Conservation (phyloP, 2,329 filamentous ascomycete species). For the Rhynchosporium secalis region DNA sequence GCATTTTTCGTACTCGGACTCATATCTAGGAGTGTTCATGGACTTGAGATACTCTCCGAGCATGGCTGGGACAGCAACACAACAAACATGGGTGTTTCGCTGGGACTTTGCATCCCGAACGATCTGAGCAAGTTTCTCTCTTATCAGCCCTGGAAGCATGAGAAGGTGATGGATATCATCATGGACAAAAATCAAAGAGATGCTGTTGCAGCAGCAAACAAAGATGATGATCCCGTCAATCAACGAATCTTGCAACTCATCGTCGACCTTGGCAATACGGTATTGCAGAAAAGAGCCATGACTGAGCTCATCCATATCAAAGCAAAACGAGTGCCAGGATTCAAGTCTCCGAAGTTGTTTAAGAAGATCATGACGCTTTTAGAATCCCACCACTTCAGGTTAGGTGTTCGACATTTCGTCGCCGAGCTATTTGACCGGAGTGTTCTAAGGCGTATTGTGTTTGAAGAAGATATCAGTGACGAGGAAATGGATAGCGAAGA, state of each 20-base stretch:
- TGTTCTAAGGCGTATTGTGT: constrained; percentile 80
- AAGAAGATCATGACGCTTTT: constrained; percentile 81
- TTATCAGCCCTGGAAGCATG: constrained; percentile 57
- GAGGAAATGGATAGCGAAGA: constrained; percentile 45
- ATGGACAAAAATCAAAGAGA: constrained; percentile 48
- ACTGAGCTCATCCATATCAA: constrained; percentile 80
- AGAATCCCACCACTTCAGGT: constrained; percentile 84
- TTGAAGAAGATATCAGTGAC: constrained; percentile 57
- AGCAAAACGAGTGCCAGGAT: constrained; percentile 70
- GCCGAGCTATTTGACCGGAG: constrained; percentile 93
- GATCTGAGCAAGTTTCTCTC: constrained; percentile 78
- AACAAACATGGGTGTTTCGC: constrained; percentile 75
- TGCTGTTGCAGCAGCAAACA: constrained; percentile 47
- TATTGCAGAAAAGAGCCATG: constrained; percentile 84
- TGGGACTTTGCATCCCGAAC: constrained; percentile 84
- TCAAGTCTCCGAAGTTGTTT: constrained; percentile 77
- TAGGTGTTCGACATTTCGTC: constrained; percentile 84
- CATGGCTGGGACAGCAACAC: constrained; percentile 92
- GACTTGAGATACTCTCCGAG: constrained; percentile 85
- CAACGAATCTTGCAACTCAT: constrained; percentile 80
- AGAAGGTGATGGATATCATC: constrained; percentile 36
- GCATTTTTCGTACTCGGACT: constrained; percentile 95
- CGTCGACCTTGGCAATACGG: constrained; percentile 87
- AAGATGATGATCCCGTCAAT: constrained; percentile 62
- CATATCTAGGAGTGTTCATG: constrained; percentile 88